Conservation (phyloP, 495 filamentous ascomycete genomes). For the Penicillium chermesinum region DNA sequence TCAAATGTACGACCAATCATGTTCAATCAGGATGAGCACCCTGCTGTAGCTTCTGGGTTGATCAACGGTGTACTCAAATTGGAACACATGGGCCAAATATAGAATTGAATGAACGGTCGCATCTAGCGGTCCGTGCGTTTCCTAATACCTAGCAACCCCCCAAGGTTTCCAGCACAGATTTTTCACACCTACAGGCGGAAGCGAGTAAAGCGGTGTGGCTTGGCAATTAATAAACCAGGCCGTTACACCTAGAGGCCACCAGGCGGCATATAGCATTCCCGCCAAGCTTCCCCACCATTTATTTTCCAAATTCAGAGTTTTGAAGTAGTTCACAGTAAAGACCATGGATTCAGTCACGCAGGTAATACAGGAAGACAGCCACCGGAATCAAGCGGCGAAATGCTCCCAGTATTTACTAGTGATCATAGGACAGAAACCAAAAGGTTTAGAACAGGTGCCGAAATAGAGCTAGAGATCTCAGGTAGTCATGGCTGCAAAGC, state of each 20-base stretch:
- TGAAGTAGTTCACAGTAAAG: too few species aligned
- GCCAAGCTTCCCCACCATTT: too few species aligned
- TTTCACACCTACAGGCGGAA: neutral
- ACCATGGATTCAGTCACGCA: too few species aligned
- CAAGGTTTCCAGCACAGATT: neutral
- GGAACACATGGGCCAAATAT: neutral
- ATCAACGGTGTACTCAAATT: neutral
- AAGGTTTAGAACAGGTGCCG: constrained; percentile 1
- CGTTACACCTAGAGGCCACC: neutral
- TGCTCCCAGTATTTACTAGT: too few species aligned
- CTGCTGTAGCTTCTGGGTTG: neutral
- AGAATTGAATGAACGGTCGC: neutral
- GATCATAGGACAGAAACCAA: neutral
- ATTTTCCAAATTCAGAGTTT: too few species aligned
- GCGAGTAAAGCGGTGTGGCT: neutral
- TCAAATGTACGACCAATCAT: neutral
- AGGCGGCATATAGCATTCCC: neutral
- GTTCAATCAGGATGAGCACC: neutral
- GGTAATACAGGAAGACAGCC: too few species aligned
- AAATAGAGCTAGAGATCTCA: constrained; percentile 1
- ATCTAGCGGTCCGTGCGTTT: neutral
- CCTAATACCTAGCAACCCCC: neutral
- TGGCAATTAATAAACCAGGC: neutral
- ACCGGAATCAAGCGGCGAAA: too few species aligned
- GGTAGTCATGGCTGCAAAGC: constrained; percentile 3